Conservation (phyloP, 78 protist species). For the Planoprotostelium fungivorum region DNA sequence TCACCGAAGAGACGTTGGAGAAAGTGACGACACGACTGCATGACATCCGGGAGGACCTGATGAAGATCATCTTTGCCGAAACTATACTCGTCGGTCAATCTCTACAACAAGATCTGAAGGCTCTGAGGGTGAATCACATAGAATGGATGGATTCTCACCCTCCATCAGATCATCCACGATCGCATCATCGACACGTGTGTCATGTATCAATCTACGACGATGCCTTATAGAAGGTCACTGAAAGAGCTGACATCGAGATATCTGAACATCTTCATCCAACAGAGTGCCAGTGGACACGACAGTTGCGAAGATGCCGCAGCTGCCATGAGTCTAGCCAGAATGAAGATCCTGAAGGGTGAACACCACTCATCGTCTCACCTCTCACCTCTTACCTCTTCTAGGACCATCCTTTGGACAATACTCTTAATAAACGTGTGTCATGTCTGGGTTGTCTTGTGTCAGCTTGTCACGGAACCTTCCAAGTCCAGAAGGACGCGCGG, state of each 20-base stretch:
- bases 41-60: slow-evolving; percentile 49
- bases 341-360: slow-evolving; percentile 46
- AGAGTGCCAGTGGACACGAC: slow-evolving; percentile 22
- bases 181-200: slow-evolving; percentile 76
- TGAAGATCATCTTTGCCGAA: slow-evolving; percentile 5
- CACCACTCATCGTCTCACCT: too few relatives aligned
- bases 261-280: slow-evolving; percentile 29
- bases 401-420: too few relatives aligned
- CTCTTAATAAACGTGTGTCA: too few relatives aligned
- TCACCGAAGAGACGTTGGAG: slow-evolving; percentile 48
- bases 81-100: slow-evolving; percentile 85
- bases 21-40: slow-evolving; percentile 34
- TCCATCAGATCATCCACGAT: slow-evolving; percentile 23
- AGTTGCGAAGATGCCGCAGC: slow-evolving; percentile 51
- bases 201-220: slow-evolving; percentile 44
- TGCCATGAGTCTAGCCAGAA: slow-evolving; percentile 33
- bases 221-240: slow-evolving; percentile 24
- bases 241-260: slow-evolving; percentile 33
- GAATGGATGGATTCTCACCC: background rate
- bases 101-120: slow-evolving; percentile 81
- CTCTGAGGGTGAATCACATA: slow-evolving; percentile 26
- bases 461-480: too few relatives aligned
- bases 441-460: too few relatives aligned
- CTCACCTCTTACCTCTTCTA: too few relatives aligned
- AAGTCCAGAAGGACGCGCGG: too few relatives aligned